These are phyloP conservation scores for Xylaria hypoxylon DNA, from an alignment of 2,329 filamentous ascomycete species.

Conservation along the genomic window DNA sequence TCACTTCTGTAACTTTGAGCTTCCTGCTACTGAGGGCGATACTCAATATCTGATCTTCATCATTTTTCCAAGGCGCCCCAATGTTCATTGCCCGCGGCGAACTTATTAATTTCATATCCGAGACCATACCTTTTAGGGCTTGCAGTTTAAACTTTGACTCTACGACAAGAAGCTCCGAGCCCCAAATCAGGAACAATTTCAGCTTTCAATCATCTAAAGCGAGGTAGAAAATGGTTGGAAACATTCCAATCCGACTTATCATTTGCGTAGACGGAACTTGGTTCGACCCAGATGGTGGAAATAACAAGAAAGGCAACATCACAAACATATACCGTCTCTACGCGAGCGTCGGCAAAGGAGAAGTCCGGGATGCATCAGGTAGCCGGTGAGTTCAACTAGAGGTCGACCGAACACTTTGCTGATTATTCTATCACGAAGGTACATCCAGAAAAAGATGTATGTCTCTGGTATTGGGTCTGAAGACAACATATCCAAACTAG, in stretches of 20 bases:
- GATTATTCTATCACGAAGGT: background rate
- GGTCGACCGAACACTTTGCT: background rate
- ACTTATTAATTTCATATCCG: no score
- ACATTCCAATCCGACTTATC: background rate
- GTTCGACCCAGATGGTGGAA: conserved; percentile 18
- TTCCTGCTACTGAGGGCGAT: no score
- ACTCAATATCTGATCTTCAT: no score
- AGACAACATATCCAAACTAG: conserved; percentile 3
- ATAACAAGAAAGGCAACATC: conserved; percentile 10
- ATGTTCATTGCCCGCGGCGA: no score
- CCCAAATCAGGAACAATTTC: no score
- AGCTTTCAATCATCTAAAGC: no score
- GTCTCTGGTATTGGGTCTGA: conserved; percentile 1
- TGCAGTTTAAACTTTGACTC: no score
- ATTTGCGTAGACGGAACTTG: conserved; percentile 14
- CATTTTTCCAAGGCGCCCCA: no score
- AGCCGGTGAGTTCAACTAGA: background rate
- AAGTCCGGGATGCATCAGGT: background rate
- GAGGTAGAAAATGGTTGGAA: background rate
- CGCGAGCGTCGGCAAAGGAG: conserved; percentile 5
- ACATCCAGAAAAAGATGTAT: conserved; percentile 4
- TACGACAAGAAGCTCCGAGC: no score
- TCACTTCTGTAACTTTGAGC: no score
- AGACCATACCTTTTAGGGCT: no score
- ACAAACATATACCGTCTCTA: conserved; percentile 12